Base-by-base conservation (phyloP, 371 early-diverging fungal genomes). In the Fennellomyces sp. region DNA sequence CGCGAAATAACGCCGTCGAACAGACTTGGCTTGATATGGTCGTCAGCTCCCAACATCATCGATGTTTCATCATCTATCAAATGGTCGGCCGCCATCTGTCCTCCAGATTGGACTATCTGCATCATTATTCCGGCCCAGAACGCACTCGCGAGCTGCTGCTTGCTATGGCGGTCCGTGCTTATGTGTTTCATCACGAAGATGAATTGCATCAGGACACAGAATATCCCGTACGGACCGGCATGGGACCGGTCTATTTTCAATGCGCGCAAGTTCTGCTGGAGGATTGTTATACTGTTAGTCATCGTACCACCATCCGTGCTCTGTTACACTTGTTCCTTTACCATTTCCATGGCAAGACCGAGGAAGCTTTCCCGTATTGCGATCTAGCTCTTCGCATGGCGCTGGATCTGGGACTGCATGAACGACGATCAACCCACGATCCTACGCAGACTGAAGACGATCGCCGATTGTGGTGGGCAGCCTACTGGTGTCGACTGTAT, bases 381-480 rank as follows among this genome's bases (percentile, higher is more conserved):
- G 62, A 54, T 30, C n/a, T 66, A 10, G 66, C 62, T n/a, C 10
- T 66, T 15, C 66, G 66, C 36, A 66, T 66, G 54, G 58, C 66
- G 2, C 66, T 49, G 41, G 66, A 66, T 38, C 30, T 66, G 19
- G 42, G 55, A 12, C 41, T 61, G 5, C 56, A 63, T 39, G 29
- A 51, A 26, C 27, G 38, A 8, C n/a, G 19, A 38, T 4, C 28
- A 12, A 23, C 23, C 26, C 41, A 45, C 45, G n/a, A 45, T 33
- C 8, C 13, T 8, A 21, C 23, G 5, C 45, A 12, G 23, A 25
- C 45, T 23, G 58, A 58, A 23, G 66, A 66, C 27, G 61, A 66
- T 33, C 39, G 58, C 38, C 57, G 66, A 7, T 27, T 66, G 11
- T 66, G 66, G 66, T 66, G 69, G 69, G 61, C 69, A 5, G 62